Base-by-base conservation (phyloP, 2,329 filamentous ascomycete species). In the Colletotrichum paranaense region DNA sequence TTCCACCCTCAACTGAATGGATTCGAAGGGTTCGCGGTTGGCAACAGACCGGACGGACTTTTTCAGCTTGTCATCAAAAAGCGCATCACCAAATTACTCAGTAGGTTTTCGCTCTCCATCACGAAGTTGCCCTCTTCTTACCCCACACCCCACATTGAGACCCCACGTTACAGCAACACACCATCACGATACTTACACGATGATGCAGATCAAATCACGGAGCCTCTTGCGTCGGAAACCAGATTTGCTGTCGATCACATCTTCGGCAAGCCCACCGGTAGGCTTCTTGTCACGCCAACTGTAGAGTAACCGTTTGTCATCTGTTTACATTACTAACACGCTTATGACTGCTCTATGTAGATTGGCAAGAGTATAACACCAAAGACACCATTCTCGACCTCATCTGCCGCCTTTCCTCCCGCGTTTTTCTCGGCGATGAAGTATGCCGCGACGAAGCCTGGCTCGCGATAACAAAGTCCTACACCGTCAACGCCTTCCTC, bases 351-450 rank as follows among this genome's bases (percentile, higher is more conserved):
- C n/a, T 42, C 35, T 16, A 14, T 16, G 4, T 28, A 75, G 71
- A 74, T 65, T 75, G 71, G 73, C 56, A 42, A 5, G 67, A 75
- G 19, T 35, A 32, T 19, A 24, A 32, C 5, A 49, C 74, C 46
- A 71, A 71, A 46, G 57, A 52, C 30, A 58, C 57, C 14, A 38
- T 67, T 11, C 72, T 75, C 12, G 71, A 75, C 9, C n/a, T 87
- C 9, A 82, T 90, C 11, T 85, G 86, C 19, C 85, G 86, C 9
- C 75, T 89, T 12, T 88, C 87, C 0, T 86, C 87, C 1, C 81
- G 86, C 5, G 82, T 88, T 3, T 88, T 89, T 72, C 78, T 88
- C 2, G 87, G 87, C 4, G 75, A 78, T 4, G 78, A 81, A 4
- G 76, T 88, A 14, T 87, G 85, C 77, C 84, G 85, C 6, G 82